Evolutionary conservation across 768 basidiomycete genomes (phyloP).

Genomic region (Crassisporium funariophilum): DNA sequence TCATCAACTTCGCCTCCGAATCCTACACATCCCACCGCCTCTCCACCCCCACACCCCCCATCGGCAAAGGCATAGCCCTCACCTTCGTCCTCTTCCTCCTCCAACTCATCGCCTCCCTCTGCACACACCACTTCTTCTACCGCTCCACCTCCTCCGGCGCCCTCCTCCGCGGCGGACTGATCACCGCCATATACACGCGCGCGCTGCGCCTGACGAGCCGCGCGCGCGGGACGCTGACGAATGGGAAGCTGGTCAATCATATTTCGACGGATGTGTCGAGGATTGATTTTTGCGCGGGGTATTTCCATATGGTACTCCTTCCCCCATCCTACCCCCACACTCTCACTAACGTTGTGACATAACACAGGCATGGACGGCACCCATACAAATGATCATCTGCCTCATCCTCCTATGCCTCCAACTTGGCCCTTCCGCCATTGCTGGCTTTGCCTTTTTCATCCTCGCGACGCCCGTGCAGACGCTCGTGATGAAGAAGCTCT

Average conservation of each 20-base stretch:
- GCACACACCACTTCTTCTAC: conserved; percentile 85
- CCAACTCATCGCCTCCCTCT: conserved; percentile 66
- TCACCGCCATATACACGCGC: conserved; percentile 82
- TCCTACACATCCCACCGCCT: conserved; percentile 54
- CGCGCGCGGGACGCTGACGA: conserved; percentile 77
- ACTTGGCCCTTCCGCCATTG: conserved; percentile 63
- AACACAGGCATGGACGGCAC: conserved; percentile 63
- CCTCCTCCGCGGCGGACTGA: conserved; percentile 79
- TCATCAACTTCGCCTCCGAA: conserved; percentile 68
- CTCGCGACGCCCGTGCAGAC: conserved; percentile 76
- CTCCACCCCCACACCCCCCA: conserved; percentile 38
- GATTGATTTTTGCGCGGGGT: conserved; percentile 84
- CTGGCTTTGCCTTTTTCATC: conserved; percentile 63
- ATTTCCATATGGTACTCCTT: conserved; percentile 66
- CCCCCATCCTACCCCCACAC: background rate
- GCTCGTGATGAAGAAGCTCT: conserved; percentile 70
- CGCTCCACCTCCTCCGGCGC: conserved; percentile 75
- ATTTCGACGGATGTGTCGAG: conserved; percentile 91
- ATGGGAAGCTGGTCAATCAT: conserved; percentile 90
- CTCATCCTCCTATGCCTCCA: conserved; percentile 73
- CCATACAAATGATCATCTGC: conserved; percentile 78
- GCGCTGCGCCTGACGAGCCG: conserved; percentile 77
- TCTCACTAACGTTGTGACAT: conserved; percentile 4
- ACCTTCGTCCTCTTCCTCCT: conserved; percentile 69
- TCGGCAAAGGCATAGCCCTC: conserved; percentile 71